These are phyloP conservation scores for Marchantia paleacea DNA, from an alignment of 225 moss, liverwort and hornwort genomes.

Conservation along the genomic window DNA sequence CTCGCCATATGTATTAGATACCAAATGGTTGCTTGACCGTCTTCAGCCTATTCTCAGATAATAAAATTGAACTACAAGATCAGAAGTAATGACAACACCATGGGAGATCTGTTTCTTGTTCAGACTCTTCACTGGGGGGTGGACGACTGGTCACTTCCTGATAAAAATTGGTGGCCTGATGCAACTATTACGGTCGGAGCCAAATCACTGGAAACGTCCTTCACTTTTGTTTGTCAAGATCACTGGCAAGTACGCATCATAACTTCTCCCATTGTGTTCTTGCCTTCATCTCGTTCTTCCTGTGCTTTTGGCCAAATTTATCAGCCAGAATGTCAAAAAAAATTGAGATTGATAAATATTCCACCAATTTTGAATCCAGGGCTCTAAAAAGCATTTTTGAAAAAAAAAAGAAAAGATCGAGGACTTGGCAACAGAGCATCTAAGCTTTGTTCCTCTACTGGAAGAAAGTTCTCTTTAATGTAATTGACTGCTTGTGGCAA, in stretches of 20 bases:
- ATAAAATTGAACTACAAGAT: too few relatives aligned
- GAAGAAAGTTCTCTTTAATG: neutral
- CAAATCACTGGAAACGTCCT: conserved; percentile 30
- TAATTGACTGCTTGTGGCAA: neutral
- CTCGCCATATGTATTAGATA: too few relatives aligned
- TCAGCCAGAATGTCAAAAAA: too few relatives aligned
- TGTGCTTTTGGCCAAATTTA: neutral
- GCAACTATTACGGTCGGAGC: conserved; percentile 8
- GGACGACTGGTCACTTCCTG: conserved; percentile 30
- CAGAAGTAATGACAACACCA: too few relatives aligned
- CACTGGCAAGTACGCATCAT: conserved; percentile 29
- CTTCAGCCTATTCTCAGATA: too few relatives aligned
- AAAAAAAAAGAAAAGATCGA: too few relatives aligned
- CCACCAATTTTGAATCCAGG: too few relatives aligned
- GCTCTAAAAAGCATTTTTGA: too few relatives aligned
- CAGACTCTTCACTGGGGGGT: conserved; percentile 36
- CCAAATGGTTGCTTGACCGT: too few relatives aligned
- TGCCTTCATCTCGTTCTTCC: neutral
- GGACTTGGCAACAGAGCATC: neutral
- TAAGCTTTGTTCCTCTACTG: neutral
- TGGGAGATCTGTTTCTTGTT: neutral
- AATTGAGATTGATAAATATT: too few relatives aligned
- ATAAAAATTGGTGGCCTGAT: conserved; percentile 25
- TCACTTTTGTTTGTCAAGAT: conserved; percentile 14
- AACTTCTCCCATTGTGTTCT: neutral